Conservation (phyloP, 768 basidiomycete genomes). For the Mrakia blollopis region DNA sequence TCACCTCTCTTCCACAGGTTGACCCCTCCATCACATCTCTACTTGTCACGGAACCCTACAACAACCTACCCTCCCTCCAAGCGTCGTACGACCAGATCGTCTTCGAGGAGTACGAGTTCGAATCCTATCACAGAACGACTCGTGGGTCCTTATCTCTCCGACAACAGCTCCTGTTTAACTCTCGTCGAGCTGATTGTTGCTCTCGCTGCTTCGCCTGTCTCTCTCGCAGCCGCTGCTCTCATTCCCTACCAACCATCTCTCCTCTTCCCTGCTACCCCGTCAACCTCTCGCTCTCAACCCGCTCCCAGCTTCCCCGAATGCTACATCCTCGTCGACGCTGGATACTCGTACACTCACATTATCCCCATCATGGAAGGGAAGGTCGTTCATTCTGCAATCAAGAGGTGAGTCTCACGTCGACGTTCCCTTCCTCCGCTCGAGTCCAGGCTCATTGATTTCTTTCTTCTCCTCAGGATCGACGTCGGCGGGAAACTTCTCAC, state of each 20-base stretch:
- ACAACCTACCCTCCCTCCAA: slow-evolving; percentile 87
- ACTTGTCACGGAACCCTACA: slow-evolving; percentile 87
- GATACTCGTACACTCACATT: slow-evolving; percentile 91
- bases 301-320: slow-evolving; percentile 57
- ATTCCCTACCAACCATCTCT: slow-evolving; percentile 10
- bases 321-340: slow-evolving; percentile 75
- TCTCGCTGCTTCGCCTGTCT: neutral
- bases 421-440: neutral
- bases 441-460: neutral
- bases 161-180: neutral
- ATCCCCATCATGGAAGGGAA: slow-evolving; percentile 71
- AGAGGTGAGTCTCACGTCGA: slow-evolving; percentile 53
- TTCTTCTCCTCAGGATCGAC: slow-evolving; percentile 61
- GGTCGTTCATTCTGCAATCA: slow-evolving; percentile 74
- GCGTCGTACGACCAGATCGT: slow-evolving; percentile 91
- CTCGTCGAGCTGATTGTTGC: neutral
- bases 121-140: slow-evolving; percentile 70
- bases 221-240: slow-evolving; percentile 5
- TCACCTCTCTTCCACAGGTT: slow-evolving; percentile 50
- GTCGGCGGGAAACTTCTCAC: slow-evolving; percentile 93
- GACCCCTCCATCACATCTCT: slow-evolving; percentile 68
- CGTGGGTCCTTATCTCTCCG: slow-evolving; percentile 53
- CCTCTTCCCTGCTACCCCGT: neutral
- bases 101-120: slow-evolving; percentile 94
- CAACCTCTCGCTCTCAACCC: neutral